phyloP scores from a whole-genome alignment of 345 rosid genomes.

The Microcos paniculata region DNA sequence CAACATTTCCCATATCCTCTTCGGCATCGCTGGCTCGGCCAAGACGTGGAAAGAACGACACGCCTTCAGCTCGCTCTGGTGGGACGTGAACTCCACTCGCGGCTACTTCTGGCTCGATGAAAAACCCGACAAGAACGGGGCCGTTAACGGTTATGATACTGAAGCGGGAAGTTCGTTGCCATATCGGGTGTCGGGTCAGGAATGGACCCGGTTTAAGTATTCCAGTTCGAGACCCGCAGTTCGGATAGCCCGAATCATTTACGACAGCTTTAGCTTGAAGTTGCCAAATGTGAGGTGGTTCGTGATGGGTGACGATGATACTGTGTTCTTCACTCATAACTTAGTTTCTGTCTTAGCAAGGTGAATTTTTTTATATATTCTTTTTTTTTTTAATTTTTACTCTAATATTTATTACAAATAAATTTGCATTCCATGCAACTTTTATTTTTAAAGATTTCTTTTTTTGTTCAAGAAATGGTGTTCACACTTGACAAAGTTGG shows the following conservation, averaged over 20 bases:
- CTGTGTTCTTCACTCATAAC: constrained; percentile 66
- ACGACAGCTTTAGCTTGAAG: constrained; percentile 51
- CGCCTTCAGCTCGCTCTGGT: constrained; percentile 60
- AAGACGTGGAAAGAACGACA: constrained; percentile 62
- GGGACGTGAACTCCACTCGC: constrained; percentile 51
- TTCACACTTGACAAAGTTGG: too few relatives aligned
- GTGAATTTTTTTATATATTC: not conserved
- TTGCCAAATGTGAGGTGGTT: constrained; percentile 72
- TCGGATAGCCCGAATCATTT: constrained; percentile 69
- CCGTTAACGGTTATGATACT: not conserved
- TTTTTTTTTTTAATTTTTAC: not conserved
- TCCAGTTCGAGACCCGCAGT: constrained; percentile 66
- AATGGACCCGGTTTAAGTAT: constrained; percentile 57
- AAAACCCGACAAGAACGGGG: not conserved
- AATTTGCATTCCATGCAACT: not conserved
- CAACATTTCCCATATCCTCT: constrained; percentile 67
- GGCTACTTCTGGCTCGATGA: constrained; percentile 74
- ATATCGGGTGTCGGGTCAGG: constrained; percentile 44
- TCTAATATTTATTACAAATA: not conserved
- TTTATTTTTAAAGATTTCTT: too few relatives aligned
- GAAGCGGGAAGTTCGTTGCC: constrained; percentile 26
- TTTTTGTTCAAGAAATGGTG: too few relatives aligned
- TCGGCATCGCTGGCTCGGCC: constrained; percentile 64
- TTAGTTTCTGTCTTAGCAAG: constrained; percentile 57
- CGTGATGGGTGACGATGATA: constrained; percentile 94